Evolutionary conservation across 1,284 basidiomycete species (phyloP).

Genomic region (Somion occarium): DNA sequence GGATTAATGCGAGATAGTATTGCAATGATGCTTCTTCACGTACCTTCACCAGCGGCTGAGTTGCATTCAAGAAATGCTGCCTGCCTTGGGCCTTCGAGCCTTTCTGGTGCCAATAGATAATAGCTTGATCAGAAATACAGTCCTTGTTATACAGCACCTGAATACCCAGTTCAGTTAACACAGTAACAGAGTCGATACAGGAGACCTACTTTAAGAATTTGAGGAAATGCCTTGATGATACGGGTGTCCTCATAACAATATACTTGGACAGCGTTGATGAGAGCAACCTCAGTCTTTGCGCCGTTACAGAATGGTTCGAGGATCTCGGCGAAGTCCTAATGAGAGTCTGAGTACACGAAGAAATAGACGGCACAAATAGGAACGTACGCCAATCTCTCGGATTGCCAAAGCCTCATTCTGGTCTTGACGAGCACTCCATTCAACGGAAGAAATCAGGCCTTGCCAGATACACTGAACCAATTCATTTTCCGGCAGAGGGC

Average conservation of each 20-base stretch:
- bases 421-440: conserved; percentile 85
- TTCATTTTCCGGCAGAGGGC: conserved; percentile 76
- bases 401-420: conserved; percentile 84
- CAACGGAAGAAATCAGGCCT: conserved; percentile 81
- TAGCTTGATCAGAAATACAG: conserved; percentile 91
- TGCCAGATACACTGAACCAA: conserved; percentile 89
- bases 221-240: conserved; percentile 90
- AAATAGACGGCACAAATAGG: conserved; percentile 4
- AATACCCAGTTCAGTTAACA: background rate
- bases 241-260: conserved; percentile 95
- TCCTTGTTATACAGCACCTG: conserved; percentile 94
- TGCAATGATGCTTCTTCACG: conserved; percentile 16
- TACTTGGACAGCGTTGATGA: conserved; percentile 92
- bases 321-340: conserved; percentile 76
- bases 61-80: conserved; percentile 90
- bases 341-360: background rate
- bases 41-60: conserved; percentile 88
- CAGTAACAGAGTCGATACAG: background rate
- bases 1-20: conserved; percentile 1
- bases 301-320: conserved; percentile 85
- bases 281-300: conserved; percentile 85
- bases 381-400: conserved; percentile 74
- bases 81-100: conserved; percentile 93
- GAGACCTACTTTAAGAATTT: conserved; percentile 78
- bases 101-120: conserved; percentile 97